Evolutionary conservation across 371 early-diverging fungal genomes (phyloP).

Genomic region (Rhizopus microsporus): DNA sequence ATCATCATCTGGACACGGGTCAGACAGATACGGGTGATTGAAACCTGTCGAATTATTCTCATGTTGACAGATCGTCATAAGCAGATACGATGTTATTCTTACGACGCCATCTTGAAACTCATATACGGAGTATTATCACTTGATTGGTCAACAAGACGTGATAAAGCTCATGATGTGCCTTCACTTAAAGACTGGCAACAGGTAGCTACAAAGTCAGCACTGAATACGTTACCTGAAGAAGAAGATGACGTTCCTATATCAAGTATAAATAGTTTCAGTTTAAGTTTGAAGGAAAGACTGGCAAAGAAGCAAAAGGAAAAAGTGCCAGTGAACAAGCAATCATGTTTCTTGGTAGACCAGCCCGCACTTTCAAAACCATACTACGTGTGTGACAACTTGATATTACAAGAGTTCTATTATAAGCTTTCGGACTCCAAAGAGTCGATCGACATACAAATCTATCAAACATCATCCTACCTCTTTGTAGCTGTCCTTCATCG

Average conservation of each 20-base stretch:
- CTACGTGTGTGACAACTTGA: slow-evolving; percentile 24
- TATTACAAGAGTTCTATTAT: slow-evolving; percentile 39
- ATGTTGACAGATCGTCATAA: slow-evolving; percentile 39
- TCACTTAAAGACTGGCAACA: slow-evolving; percentile 19
- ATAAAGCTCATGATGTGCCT: slow-evolving; percentile 26
- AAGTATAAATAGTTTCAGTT: background rate
- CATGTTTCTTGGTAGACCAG: background rate
- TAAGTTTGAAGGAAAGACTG: slow-evolving; percentile 17
- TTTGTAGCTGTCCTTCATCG: slow-evolving; percentile 39
- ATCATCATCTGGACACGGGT: slow-evolving; percentile 37
- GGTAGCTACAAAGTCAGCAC: slow-evolving; percentile 17
- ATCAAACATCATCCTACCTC: slow-evolving; percentile 39
- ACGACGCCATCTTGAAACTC: slow-evolving; percentile 33
- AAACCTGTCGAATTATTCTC: slow-evolving; percentile 34
- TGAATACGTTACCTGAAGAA: slow-evolving; percentile 15
- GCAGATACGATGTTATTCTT: slow-evolving; percentile 48
- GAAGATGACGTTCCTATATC: background rate
- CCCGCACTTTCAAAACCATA: slow-evolving; percentile 25
- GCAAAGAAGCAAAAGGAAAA: slow-evolving; percentile 16
- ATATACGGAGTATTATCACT: slow-evolving; percentile 30
- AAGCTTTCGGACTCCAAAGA: slow-evolving; percentile 46
- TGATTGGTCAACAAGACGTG: slow-evolving; percentile 28
- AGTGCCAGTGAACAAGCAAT: background rate
- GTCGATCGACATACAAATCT: slow-evolving; percentile 26
- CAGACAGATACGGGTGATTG: slow-evolving; percentile 31